These are phyloP conservation scores for Epichloe sibirici DNA, from an alignment of 2,329 filamentous ascomycete species.

Conservation along the genomic window DNA sequence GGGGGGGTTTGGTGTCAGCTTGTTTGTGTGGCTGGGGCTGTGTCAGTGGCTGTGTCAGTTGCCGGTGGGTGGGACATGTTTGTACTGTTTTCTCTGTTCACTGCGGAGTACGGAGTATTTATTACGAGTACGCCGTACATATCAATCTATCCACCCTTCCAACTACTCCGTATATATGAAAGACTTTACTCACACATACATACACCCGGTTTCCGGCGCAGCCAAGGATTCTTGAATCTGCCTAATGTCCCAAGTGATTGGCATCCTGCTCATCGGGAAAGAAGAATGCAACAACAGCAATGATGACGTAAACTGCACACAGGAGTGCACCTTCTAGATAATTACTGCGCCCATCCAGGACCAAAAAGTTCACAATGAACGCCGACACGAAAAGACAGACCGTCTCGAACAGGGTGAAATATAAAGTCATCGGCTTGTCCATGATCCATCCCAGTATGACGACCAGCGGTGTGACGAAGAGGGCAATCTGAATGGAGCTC, in stretches of 20 bases:
- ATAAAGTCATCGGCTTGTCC: constrained; percentile 59
- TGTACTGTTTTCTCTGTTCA: too few species aligned
- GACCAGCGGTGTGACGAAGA: constrained; percentile 58
- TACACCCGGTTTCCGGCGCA: neutral
- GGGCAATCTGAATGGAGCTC: constrained; percentile 59
- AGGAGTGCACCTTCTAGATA: constrained; percentile 69
- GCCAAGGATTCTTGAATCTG: neutral
- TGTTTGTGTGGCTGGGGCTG: too few species aligned
- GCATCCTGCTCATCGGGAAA: constrained; percentile 42
- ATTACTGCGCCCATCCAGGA: constrained; percentile 74
- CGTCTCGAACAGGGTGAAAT: constrained; percentile 83
- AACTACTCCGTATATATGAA: neutral
- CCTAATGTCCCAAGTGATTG: constrained; percentile 24
- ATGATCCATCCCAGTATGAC: constrained; percentile 63
- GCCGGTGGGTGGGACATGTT: too few species aligned
- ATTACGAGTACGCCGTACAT: too few species aligned
- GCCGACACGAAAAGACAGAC: constrained; percentile 75
- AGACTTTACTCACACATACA: too few species aligned
- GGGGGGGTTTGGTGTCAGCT: too few species aligned
- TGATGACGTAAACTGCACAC: constrained; percentile 56
- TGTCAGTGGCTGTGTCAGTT: too few species aligned
- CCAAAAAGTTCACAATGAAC: constrained; percentile 79
- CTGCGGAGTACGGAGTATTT: too few species aligned
- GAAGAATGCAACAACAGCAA: constrained; percentile 53
- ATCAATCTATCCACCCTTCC: neutral